Conservation (phyloP, 768 basidiomycete species). For the Lentinus tigrinus region DNA sequence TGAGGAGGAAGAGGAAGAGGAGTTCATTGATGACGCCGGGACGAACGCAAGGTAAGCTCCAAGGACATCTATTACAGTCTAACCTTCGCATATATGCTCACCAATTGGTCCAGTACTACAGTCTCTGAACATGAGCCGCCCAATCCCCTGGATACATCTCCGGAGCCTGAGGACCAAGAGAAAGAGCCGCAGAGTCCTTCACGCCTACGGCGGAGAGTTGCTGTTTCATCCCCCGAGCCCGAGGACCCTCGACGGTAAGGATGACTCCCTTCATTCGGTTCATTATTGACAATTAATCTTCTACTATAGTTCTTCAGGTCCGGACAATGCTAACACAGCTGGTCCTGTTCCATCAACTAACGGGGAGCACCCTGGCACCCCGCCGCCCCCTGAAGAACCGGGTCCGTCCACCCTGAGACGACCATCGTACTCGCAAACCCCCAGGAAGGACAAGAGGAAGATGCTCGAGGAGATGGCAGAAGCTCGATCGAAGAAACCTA, state of each 20-base stretch:
- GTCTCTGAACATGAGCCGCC: neutral
- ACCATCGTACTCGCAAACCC: constrained; percentile 30
- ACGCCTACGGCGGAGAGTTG: neutral
- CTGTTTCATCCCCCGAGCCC: neutral
- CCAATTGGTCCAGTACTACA: neutral
- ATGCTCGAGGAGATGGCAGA: constrained; percentile 33
- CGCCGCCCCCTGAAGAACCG: constrained; percentile 6
- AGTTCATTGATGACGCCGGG: constrained; percentile 31
- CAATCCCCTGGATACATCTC: constrained; percentile 10
- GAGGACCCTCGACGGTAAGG: neutral
- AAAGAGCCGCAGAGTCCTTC: neutral
- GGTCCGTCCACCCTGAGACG: neutral
- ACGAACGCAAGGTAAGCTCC: neutral
- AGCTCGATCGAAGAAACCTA: constrained; percentile 20
- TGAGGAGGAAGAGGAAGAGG: constrained; percentile 44
- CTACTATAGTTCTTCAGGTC: neutral
- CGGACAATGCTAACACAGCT: neutral
- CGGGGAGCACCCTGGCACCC: neutral
- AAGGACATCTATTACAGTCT: neutral
- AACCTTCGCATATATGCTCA: no score
- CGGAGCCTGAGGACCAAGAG: neutral
- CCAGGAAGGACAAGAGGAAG: constrained; percentile 34
- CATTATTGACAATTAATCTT: neutral
- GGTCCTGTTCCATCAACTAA: neutral
- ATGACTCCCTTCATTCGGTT: neutral